phyloP scores from a whole-genome alignment of 164 flowering plant species.

The Vitis labrusca region DNA sequence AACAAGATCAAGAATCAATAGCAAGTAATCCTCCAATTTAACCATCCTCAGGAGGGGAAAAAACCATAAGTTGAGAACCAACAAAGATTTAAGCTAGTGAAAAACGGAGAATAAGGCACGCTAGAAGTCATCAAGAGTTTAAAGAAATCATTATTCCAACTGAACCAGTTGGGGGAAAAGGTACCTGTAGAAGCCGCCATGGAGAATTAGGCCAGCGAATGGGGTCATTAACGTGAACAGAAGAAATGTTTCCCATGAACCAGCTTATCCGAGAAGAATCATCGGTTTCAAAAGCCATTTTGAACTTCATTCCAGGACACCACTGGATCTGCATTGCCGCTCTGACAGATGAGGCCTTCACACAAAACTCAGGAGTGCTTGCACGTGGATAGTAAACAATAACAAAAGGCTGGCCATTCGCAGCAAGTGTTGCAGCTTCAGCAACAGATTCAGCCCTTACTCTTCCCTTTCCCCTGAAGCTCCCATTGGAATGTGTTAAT shows the following conservation, averaged over 20 bases:
- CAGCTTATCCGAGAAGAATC: conserved; percentile 61
- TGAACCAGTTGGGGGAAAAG: background rate
- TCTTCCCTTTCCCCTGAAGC: conserved; percentile 21
- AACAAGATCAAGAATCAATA: too few relatives aligned
- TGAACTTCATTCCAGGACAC: conserved; percentile 60
- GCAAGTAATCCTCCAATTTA: too few relatives aligned
- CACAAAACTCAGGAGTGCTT: conserved; percentile 54
- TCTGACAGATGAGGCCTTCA: conserved; percentile 43
- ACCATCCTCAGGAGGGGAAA: too few relatives aligned
- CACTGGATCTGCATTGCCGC: conserved; percentile 51
- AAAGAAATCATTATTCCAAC: background rate
- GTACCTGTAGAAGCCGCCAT: conserved; percentile 62
- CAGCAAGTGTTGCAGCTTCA: conserved; percentile 47
- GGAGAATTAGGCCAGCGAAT: conserved; percentile 57
- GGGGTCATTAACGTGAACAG: conserved; percentile 51
- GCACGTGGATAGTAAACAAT: conserved; percentile 53
- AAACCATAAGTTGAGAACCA: too few relatives aligned
- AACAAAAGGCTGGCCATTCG: conserved; percentile 48
- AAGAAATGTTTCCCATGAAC: conserved; percentile 57
- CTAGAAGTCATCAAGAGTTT: background rate
- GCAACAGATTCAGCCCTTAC: conserved; percentile 44
- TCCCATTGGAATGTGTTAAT: conserved; percentile 14
- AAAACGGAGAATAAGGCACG: background rate
- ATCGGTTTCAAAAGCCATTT: conserved; percentile 65
- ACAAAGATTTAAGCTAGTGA: background rate